phyloP scores from a whole-genome alignment of 2,329 filamentous ascomycete species.

The Aspergillus latus region DNA sequence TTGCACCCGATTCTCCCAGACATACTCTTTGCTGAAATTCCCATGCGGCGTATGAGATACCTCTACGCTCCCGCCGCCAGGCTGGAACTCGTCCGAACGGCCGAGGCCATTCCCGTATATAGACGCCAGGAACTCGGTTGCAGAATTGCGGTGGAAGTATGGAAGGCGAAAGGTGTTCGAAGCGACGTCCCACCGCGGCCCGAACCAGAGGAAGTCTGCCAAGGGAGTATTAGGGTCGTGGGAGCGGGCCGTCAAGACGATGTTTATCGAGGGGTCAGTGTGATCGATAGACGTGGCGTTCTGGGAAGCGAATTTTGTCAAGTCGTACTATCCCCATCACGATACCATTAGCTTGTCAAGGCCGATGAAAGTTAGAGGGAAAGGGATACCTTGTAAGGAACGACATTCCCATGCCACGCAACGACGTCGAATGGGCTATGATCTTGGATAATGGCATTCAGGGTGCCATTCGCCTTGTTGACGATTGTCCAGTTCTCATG shows the following conservation, averaged over 20 bases:
- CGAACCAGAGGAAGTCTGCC: constrained; percentile 72
- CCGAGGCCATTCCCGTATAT: constrained; percentile 31
- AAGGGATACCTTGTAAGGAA: constrained; percentile 51
- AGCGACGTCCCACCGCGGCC: constrained; percentile 68
- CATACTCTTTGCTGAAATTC: constrained; percentile 46
- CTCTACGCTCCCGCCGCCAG: constrained; percentile 30
- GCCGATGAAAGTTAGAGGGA: background rate
- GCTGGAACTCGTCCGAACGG: constrained; percentile 29
- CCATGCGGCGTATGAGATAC: constrained; percentile 31
- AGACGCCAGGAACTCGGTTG: constrained; percentile 56
- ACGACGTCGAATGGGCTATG: constrained; percentile 68
- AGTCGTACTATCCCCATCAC: constrained; percentile 47
- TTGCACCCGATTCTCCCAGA: constrained; percentile 47
- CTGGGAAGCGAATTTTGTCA: constrained; percentile 58
- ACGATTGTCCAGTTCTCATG: constrained; percentile 55
- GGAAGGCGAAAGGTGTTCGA: constrained; percentile 71
- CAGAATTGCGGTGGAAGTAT: constrained; percentile 70
- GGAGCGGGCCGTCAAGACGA: constrained; percentile 51
- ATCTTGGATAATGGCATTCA: constrained; percentile 57
- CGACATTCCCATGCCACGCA: constrained; percentile 66
- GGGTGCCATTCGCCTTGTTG: constrained; percentile 59
- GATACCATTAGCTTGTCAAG: background rate
- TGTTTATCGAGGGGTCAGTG: constrained; percentile 66
- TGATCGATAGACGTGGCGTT: constrained; percentile 63
- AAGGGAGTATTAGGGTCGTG: constrained; percentile 60